Conservation (phyloP, 306 rosid species). For the Cucumis cinereus region DNA sequence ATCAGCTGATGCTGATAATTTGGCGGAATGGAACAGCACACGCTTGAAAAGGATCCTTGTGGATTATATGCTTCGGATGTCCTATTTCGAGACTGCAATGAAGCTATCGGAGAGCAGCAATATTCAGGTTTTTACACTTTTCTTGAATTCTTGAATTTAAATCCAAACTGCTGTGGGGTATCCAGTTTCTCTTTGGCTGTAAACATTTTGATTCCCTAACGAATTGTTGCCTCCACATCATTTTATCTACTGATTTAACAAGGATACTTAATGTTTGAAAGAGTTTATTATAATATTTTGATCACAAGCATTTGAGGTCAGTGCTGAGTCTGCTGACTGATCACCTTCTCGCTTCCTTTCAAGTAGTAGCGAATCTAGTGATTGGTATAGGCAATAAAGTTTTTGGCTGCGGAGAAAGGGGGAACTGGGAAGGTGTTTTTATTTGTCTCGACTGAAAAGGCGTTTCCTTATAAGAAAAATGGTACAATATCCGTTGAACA, state of each 20-base stretch:
- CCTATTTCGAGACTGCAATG: conserved; percentile 70
- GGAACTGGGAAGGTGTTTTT: neutral
- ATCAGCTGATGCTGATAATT: conserved; percentile 61
- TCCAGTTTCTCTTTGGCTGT: neutral
- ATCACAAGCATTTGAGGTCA: neutral
- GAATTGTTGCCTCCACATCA: neutral
- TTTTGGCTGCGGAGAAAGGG: neutral
- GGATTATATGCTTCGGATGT: conserved; percentile 96
- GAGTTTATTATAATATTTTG: neutral
- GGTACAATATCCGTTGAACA: neutral
- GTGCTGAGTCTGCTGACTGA: neutral
- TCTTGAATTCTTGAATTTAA: neutral
- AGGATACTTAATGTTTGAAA: neutral
- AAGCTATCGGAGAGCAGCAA: conserved; percentile 65
- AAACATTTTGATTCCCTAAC: neutral
- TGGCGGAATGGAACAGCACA: conserved; percentile 59
- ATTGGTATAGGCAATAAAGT: neutral
- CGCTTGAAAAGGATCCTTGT: conserved; percentile 85
- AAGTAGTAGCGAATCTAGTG: neutral
- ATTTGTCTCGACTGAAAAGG: neutral
- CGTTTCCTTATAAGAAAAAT: neutral
- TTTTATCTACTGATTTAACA: neutral
- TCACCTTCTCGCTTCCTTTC: neutral
- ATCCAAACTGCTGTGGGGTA: neutral
- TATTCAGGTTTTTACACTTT: conserved; percentile 41